Base-by-base conservation (phyloP, 1,284 basidiomycete species). In the Apiotrichum gamsii region DNA sequence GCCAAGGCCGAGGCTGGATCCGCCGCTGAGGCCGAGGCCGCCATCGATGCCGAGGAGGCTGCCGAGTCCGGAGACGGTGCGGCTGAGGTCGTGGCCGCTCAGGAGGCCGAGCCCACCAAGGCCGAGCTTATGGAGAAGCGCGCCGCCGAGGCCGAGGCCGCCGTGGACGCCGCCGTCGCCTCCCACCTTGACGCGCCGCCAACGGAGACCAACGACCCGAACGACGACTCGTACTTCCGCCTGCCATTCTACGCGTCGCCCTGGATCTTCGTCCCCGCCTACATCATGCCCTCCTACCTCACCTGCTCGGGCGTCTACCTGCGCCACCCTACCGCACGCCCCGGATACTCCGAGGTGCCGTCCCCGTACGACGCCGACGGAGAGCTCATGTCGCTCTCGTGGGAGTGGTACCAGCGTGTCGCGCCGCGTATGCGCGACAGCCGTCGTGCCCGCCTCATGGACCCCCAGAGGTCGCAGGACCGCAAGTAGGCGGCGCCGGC, bases 231-330 rank as follows among this genome's bases (percentile, higher is more conserved):
- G 9, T 59, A 62, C n/a, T 97, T 97, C 79, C 75, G 80, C 60
- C 83, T 96, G 11, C 95, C 95, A 0, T 76, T 80, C 28, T 96
- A 84, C 62, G 88, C 91, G 9, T 81, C 89, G 0, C 90, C 95
- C 0, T 89, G 86, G 78, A 78, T 98, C 41, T 98, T 97, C 77
- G 80, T 98, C 57, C 95, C 95, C 0, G 85, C 93, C 0, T 97
- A 96, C 72, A 82, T 97, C 47, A 90, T 97, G 64, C 82, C 86
- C 3, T 89, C 83, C 44, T 98, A 88, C 77, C 71, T 80, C 40
- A 91, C 91, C 10, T 98, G 95, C 73, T 91, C 93, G 5, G 84
- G 85, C 16, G 78, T 98, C 49, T 97, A 96, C 69, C 81, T 97
- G 28, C 88, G 94, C 38, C 90, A 97, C 67, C 95, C 95, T 2